Percentiles rank a stretch among this genome's conserved stretches.
Conservation (phyloP, 768 basidiomycete genomes). For the Panaeolus cyanescens region DNA sequence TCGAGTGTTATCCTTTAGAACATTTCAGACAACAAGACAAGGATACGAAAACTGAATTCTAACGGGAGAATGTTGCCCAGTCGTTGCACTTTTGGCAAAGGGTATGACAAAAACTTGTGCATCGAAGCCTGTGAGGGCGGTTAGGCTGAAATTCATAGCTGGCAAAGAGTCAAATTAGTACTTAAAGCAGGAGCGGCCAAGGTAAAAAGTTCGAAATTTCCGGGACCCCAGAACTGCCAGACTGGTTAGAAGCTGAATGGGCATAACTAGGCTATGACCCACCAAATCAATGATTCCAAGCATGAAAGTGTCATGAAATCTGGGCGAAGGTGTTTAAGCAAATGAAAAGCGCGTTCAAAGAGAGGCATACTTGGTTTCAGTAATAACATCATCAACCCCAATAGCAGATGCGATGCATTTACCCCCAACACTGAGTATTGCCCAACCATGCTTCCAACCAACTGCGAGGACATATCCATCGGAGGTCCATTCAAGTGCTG, state of each 20-base stretch:
- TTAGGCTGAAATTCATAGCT: not conserved
- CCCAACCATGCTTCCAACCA: constrained; percentile 91
- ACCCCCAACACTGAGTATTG: constrained; percentile 86
- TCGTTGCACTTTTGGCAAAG: constrained; percentile 94
- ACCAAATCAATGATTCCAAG: constrained; percentile 76
- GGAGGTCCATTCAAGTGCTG: constrained; percentile 85
- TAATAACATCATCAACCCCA: constrained; percentile 63
- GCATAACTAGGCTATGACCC: constrained; percentile 24
- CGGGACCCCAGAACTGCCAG: constrained; percentile 87
- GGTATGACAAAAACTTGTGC: constrained; percentile 84
- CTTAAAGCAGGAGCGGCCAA: constrained; percentile 61
- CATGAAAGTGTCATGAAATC: constrained; percentile 87
- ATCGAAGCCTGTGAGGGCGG: constrained; percentile 44
- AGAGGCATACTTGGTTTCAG: constrained; percentile 47
- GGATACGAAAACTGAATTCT: constrained; percentile 19
- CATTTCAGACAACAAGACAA: not conserved
- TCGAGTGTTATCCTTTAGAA: constrained; percentile 83
- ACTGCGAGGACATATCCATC: constrained; percentile 96
- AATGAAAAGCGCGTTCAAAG: constrained; percentile 4
- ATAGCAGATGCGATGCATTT: constrained; percentile 82
- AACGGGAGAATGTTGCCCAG: constrained; percentile 89
- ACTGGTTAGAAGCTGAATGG: not conserved
- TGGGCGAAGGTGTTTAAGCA: constrained; percentile 17
- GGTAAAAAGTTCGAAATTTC: constrained; percentile 86
- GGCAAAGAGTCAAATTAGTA: constrained; percentile 27